A percentile compares a stretch with the other conserved stretches of the same genome.
Evolutionary conservation across 2,329 filamentous ascomycete genomes (phyloP).

Genomic region (Fonsecaea pedrosoi): DNA sequence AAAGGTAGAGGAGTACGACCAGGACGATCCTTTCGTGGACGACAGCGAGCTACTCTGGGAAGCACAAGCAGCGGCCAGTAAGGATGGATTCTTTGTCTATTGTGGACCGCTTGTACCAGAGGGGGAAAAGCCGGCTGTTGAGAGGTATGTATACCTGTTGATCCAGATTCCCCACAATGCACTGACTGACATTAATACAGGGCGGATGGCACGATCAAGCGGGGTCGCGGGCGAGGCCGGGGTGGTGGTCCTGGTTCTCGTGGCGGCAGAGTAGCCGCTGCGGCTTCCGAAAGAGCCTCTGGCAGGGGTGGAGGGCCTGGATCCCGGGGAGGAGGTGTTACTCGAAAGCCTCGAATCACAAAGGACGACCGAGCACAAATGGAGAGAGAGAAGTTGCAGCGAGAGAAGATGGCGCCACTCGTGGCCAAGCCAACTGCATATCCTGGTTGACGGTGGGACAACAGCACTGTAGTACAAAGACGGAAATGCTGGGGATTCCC

Average conservation of each 20-base stretch:
- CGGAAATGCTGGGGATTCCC: background rate
- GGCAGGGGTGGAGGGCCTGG: conserved; percentile 37
- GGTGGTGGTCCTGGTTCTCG: conserved; percentile 56
- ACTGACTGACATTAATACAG: conserved; percentile 52
- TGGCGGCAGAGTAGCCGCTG: conserved; percentile 46
- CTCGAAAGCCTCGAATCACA: conserved; percentile 82
- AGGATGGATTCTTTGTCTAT: conserved; percentile 98
- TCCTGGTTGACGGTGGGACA: conserved; percentile 14
- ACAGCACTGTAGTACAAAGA: background rate
- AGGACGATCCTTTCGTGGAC: conserved; percentile 75
- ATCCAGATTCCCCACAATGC: conserved; percentile 46
- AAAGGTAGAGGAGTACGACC: conserved; percentile 71
- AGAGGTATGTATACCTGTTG: conserved; percentile 57
- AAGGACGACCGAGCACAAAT: conserved; percentile 83
- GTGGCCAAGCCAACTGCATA: conserved; percentile 41
- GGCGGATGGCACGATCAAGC: conserved; percentile 69
- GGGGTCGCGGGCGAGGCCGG: conserved; percentile 62
- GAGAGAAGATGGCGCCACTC: conserved; percentile 61
- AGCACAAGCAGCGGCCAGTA: conserved; percentile 89
- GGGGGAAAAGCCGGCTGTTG: conserved; percentile 74
- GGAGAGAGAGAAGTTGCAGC: conserved; percentile 79
- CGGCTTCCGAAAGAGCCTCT: conserved; percentile 34
- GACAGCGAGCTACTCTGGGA: conserved; percentile 96
- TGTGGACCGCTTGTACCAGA: conserved; percentile 89
- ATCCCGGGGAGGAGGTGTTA: conserved; percentile 56